Conservation (phyloP, 192 early-diverging fungal genomes). For the Coemansia sp. region DNA sequence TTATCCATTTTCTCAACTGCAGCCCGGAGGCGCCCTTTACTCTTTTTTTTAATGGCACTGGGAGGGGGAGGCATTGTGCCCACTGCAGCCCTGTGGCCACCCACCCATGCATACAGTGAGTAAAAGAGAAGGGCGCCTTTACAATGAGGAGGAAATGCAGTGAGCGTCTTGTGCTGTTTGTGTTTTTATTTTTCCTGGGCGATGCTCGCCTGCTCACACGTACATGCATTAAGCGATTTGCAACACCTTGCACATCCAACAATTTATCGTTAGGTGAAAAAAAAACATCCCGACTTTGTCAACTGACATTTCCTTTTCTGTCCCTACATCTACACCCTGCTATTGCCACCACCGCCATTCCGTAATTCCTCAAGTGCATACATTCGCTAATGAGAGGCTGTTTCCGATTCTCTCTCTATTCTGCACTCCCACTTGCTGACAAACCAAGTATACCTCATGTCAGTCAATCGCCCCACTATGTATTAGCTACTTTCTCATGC, state of each 20-base stretch:
- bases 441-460: neutral
- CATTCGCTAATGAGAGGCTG: neutral
- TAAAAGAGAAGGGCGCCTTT: neutral
- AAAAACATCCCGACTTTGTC: neutral
- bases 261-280: neutral
- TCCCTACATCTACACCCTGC: neutral
- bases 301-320: neutral
- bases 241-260: neutral
- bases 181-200: neutral
- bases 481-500: constrained; percentile 1
- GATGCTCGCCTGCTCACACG: neutral
- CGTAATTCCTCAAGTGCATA: neutral
- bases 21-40: neutral
- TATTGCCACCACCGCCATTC: neutral
- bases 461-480: neutral
- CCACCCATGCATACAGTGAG: neutral
- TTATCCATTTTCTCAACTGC: neutral
- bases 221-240: constrained; percentile 6
- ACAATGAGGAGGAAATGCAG: constrained; percentile 4
- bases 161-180: neutral
- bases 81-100: neutral
- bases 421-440: neutral
- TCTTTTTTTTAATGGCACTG: neutral
- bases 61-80: neutral
- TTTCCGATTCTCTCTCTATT: neutral